phyloP scores from a whole-genome alignment of 75 land plant species.

The Picea sitchensis region DNA sequence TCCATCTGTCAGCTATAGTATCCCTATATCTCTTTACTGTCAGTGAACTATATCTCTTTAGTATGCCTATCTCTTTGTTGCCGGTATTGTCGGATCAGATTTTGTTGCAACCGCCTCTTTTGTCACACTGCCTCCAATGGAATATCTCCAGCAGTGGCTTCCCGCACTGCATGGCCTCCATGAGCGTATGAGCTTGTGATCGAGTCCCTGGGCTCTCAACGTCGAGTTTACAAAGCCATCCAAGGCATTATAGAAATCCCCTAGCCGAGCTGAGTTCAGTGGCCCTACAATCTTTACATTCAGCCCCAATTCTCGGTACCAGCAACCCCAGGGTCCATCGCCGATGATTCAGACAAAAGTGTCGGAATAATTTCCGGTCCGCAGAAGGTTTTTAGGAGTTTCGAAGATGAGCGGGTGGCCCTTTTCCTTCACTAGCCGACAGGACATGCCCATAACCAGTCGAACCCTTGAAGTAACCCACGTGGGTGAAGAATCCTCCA shows the following conservation, averaged over 20 bases:
- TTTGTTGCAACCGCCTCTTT: too few species aligned
- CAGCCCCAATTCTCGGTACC: constrained; percentile 35
- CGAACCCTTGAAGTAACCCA: constrained; percentile 12
- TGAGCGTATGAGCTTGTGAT: constrained; percentile 42
- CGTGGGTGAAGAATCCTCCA: too few species aligned
- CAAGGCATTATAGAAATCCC: constrained; percentile 43
- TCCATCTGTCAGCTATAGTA: too few species aligned
- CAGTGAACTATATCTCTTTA: too few species aligned
- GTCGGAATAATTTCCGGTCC: constrained; percentile 9
- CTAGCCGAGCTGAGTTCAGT: constrained; percentile 18
- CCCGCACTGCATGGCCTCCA: too few species aligned
- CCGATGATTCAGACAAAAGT: constrained; percentile 58
- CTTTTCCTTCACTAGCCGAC: constrained; percentile 26
- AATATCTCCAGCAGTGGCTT: too few species aligned
- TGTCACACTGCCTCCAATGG: too few species aligned
- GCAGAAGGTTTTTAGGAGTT: constrained; percentile 7
- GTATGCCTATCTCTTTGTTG: too few species aligned
- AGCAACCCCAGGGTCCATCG: constrained; percentile 53
- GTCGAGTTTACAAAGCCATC: constrained; percentile 46
- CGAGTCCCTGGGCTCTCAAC: constrained; percentile 43
- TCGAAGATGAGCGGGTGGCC: constrained; percentile 31
- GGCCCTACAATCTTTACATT: constrained; percentile 37
- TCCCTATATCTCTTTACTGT: too few species aligned
- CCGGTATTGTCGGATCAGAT: too few species aligned
- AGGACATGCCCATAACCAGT: constrained; percentile 24